These are phyloP conservation scores for Mucor sp. DNA, from an alignment of 371 early-diverging fungal species.

Conservation along the genomic window DNA sequence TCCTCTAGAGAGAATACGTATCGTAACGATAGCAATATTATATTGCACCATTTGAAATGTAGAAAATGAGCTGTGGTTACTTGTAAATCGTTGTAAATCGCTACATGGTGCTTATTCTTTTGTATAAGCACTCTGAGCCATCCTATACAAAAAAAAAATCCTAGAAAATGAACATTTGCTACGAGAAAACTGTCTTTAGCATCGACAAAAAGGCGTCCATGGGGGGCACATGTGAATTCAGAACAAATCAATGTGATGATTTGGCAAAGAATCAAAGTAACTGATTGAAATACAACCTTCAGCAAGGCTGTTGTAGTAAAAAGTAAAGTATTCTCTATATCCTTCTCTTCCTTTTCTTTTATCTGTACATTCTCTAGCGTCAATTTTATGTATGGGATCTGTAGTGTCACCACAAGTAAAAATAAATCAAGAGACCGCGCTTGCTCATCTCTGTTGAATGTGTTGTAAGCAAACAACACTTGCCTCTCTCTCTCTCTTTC, in stretches of 20 bases:
- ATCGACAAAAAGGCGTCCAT: no score
- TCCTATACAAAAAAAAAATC: no score
- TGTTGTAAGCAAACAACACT: not conserved
- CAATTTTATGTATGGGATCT: not conserved
- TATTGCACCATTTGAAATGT: not conserved
- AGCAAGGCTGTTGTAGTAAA: not conserved
- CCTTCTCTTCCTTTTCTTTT: not conserved
- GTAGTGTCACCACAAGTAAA: conserved; percentile 5
- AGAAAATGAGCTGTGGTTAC: not conserved
- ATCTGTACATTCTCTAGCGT: not conserved
- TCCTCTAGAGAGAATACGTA: not conserved
- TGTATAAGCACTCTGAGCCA: not conserved
- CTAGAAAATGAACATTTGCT: no score
- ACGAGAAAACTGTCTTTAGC: no score
- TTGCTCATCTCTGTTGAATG: not conserved
- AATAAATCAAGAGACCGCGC: conserved; percentile 3
- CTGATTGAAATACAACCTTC: not conserved
- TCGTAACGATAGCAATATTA: not conserved
- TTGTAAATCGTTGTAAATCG: not conserved
- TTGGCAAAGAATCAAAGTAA: no score
- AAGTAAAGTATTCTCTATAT: not conserved
- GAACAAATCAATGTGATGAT: no score
- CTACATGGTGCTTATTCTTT: not conserved
- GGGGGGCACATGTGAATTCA: no score
- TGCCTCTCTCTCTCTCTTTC: not conserved